These are phyloP conservation scores for Tolypocladium guangdongense DNA, from an alignment of 2,329 filamentous ascomycete species.

Conservation along the genomic window DNA sequence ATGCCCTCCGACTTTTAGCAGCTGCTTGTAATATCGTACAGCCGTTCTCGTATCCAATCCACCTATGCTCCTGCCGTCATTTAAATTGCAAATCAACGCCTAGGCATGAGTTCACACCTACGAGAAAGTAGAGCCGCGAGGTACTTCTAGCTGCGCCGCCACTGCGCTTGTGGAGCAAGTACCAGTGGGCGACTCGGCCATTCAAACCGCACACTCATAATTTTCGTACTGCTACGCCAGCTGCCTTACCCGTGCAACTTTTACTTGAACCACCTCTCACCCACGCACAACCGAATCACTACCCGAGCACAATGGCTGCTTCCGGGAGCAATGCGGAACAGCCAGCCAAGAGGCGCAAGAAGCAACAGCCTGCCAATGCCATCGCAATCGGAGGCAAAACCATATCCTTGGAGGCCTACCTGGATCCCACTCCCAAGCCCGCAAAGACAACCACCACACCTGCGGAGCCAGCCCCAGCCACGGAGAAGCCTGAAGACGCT, in stretches of 20 bases:
- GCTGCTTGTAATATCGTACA: neutral
- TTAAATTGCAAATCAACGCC: neutral
- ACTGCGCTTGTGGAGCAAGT: neutral
- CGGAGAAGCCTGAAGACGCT: neutral
- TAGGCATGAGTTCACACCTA: neutral
- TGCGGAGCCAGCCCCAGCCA: slow-evolving; percentile 1
- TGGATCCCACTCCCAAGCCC: slow-evolving; percentile 24
- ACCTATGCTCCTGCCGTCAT: neutral
- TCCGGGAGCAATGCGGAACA: slow-evolving; percentile 4
- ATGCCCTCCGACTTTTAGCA: neutral
- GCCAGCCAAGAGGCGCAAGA: slow-evolving; percentile 28
- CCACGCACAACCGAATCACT: neutral
- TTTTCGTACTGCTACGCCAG: neutral
- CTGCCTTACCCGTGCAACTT: neutral
- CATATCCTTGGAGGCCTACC: slow-evolving; percentile 39
- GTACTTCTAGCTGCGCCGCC: neutral
- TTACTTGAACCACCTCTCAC: neutral
- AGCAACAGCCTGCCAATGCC: slow-evolving; percentile 19
- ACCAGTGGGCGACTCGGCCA: neutral
- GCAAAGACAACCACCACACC: slow-evolving; percentile 6
- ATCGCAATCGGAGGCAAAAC: slow-evolving; percentile 36
- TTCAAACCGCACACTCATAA: neutral
- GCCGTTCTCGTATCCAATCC: neutral
- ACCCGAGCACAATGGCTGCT: neutral
- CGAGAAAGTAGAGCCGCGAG: neutral